A percentile compares a stretch with the other conserved stretches of the same genome.
phyloP scores from a whole-genome alignment of 345 rosid genomes.

The Euphorbia peplus region DNA sequence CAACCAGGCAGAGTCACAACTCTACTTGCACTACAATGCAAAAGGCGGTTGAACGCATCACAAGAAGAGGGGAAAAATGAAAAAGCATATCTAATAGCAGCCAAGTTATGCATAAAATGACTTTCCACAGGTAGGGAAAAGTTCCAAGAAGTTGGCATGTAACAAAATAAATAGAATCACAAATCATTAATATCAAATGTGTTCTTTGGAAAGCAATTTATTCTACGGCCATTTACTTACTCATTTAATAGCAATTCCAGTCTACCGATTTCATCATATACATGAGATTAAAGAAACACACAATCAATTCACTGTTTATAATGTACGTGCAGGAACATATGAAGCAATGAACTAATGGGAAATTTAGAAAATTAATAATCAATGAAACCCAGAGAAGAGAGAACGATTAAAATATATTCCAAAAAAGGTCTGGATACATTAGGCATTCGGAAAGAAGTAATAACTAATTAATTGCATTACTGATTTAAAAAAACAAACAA shows the following conservation, averaged over 20 bases:
- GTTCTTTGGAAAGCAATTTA: neutral
- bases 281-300: neutral
- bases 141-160: neutral
- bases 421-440: neutral
- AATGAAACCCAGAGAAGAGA: neutral
- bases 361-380: neutral
- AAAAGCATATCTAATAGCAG: neutral
- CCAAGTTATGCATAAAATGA: neutral
- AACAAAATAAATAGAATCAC: neutral
- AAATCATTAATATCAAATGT: neutral
- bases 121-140: neutral
- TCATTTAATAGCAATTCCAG: neutral
- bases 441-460: neutral
- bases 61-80: neutral
- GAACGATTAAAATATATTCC: neutral
- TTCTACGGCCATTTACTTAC: neutral
- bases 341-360: neutral
- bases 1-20: conserved; percentile 23
- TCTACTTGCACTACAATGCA: conserved; percentile 16
- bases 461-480: neutral
- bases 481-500: neutral
- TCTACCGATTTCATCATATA: neutral
- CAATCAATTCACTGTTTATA: neutral
- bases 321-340: neutral
- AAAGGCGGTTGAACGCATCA: conserved; percentile 18